Conservation (phyloP, 208 protist species). For the Angomonas deanei region DNA sequence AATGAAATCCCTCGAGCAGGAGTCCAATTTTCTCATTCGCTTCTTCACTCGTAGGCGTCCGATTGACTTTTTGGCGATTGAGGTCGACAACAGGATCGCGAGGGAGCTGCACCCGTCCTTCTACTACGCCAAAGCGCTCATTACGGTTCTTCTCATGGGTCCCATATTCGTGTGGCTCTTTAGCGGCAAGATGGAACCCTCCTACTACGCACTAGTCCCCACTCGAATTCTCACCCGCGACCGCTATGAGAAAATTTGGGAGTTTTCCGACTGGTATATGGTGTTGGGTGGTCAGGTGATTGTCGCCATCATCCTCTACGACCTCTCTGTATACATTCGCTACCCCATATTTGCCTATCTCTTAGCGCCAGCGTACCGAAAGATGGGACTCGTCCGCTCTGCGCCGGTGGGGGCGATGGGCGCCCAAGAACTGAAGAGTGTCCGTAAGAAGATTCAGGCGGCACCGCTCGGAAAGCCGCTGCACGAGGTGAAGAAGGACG, state of each 20-base stretch:
- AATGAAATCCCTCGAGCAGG: slow-evolving; percentile 56
- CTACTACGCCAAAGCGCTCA: slow-evolving; percentile 45
- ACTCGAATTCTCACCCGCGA: slow-evolving; percentile 47
- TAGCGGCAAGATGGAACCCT: slow-evolving; percentile 53
- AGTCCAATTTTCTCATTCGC: slow-evolving; percentile 47
- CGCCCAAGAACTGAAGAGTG: slow-evolving; percentile 45
- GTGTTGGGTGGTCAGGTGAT: slow-evolving; percentile 55
- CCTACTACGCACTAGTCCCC: slow-evolving; percentile 65
- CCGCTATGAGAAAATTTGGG: slow-evolving; percentile 66
- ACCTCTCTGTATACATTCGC: slow-evolving; percentile 70
- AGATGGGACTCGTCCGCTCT: slow-evolving; percentile 29
- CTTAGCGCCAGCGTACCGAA: slow-evolving; percentile 58
- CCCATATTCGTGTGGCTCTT: slow-evolving; percentile 51
- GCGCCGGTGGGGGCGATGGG: slow-evolving; percentile 21
- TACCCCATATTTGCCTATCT: slow-evolving; percentile 69
- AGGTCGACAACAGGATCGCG: slow-evolving; percentile 62
- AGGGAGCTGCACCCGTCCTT: slow-evolving; percentile 67
- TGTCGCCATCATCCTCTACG: slow-evolving; percentile 64
- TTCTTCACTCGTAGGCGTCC: slow-evolving; percentile 60
- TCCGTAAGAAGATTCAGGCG: slow-evolving; percentile 11
- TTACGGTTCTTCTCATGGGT: slow-evolving; percentile 36
- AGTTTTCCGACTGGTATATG: slow-evolving; percentile 51
- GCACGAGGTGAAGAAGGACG: slow-evolving; percentile 24
- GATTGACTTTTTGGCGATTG: slow-evolving; percentile 72
- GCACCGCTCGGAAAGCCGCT: slow-evolving; percentile 54